phyloP scores from a whole-genome alignment of 768 basidiomycete genomes.

The Neoboletus brunneissimus region DNA sequence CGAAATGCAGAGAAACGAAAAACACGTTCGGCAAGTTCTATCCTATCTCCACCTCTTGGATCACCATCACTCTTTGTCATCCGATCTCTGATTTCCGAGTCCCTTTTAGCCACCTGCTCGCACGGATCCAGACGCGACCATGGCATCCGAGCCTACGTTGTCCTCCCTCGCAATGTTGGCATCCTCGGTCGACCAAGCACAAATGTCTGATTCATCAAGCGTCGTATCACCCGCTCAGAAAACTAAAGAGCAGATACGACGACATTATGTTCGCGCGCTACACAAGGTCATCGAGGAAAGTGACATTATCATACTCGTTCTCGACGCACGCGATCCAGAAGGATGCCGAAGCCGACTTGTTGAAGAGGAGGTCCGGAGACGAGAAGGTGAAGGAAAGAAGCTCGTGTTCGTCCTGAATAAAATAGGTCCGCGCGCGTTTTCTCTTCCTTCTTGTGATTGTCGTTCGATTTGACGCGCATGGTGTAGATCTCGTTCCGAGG shows the following conservation, averaged over 20 bases:
- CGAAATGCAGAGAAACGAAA: constrained; percentile 51
- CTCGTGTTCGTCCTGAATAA: constrained; percentile 96
- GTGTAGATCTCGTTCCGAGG: constrained; percentile 80
- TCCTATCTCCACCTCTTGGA: not conserved
- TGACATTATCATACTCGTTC: constrained; percentile 84
- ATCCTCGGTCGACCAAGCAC: constrained; percentile 25
- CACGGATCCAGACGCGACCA: constrained; percentile 52
- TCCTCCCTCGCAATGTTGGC: constrained; percentile 57
- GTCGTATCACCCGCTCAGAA: constrained; percentile 36
- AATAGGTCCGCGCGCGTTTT: constrained; percentile 61
- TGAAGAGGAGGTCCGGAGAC: constrained; percentile 87
- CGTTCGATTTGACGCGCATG: not conserved
- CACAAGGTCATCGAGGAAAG: constrained; percentile 93
- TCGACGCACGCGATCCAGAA: constrained; percentile 95
- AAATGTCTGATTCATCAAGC: constrained; percentile 24
- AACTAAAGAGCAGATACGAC: constrained; percentile 68
- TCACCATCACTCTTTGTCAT: not conserved
- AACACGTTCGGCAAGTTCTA: constrained; percentile 38
- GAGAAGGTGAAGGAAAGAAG: constrained; percentile 87
- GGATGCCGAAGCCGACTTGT: constrained; percentile 90
- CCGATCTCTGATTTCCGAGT: not conserved
- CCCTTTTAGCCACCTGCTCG: constrained; percentile 23
- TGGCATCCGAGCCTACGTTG: constrained; percentile 73
- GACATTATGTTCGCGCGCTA: constrained; percentile 73
- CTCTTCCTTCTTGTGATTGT: not conserved